Conservation (phyloP, 2,329 filamentous ascomycete species). For the Periconia macrospinosa region DNA sequence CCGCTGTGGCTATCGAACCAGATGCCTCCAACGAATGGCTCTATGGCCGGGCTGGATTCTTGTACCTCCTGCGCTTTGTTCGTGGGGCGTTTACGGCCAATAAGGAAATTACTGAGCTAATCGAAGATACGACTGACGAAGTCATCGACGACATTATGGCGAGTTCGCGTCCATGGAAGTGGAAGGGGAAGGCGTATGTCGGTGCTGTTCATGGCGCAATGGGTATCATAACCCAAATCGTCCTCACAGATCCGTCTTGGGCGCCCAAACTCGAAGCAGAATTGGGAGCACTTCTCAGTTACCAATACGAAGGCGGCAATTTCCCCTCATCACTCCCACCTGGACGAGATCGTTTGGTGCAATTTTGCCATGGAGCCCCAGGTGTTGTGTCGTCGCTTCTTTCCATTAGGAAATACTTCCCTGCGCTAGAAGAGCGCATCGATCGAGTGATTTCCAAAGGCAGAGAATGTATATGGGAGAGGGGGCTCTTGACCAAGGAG, state of each 20-base stretch:
- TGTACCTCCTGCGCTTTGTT: slow-evolving; percentile 69
- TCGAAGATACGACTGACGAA: slow-evolving; percentile 57
- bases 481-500: slow-evolving; percentile 64
- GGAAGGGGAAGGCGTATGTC: slow-evolving; percentile 64
- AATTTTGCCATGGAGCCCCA: slow-evolving; percentile 70
- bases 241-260: slow-evolving; percentile 59
- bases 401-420: slow-evolving; percentile 60
- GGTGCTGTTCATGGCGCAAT: slow-evolving; percentile 70
- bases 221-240: slow-evolving; percentile 71
- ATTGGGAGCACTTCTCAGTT: slow-evolving; percentile 58
- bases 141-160: slow-evolving; percentile 64
- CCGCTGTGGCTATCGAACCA: slow-evolving; percentile 49
- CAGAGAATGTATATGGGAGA: slow-evolving; percentile 57
- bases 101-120: slow-evolving; percentile 53
- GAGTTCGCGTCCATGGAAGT: slow-evolving; percentile 62
- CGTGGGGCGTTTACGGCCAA: slow-evolving; percentile 58
- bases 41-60: slow-evolving; percentile 67
- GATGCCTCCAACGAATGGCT: slow-evolving; percentile 64
- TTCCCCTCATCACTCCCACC: slow-evolving; percentile 61
- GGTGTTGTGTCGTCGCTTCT: slow-evolving; percentile 63
- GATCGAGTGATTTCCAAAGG: slow-evolving; percentile 56
- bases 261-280: slow-evolving; percentile 58
- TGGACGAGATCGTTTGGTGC: slow-evolving; percentile 56
- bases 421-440: slow-evolving; percentile 56
- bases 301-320: slow-evolving; percentile 65